A percentile compares a stretch with the other conserved stretches of the same genome.
Evolutionary conservation across 1,284 basidiomycete species (phyloP).

Genomic region (Ceratobasidium sp.): DNA sequence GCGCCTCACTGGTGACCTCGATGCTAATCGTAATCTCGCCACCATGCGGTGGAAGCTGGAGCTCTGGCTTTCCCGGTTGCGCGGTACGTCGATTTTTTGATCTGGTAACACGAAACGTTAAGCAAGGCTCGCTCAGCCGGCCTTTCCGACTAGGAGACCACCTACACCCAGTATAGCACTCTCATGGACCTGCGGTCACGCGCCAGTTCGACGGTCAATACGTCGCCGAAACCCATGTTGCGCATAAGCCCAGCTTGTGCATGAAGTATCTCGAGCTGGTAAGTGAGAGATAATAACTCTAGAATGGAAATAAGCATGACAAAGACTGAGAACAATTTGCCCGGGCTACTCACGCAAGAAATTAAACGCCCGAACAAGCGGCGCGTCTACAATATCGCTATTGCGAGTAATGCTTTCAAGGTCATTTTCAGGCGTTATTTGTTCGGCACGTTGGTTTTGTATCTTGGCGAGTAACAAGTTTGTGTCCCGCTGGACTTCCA

Average conservation of each 20-base stretch:
- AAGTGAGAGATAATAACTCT: conserved; percentile 86
- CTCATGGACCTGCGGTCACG: conserved; percentile 68
- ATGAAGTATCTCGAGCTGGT: conserved; percentile 81
- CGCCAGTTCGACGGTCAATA: conserved; percentile 67
- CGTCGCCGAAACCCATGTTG: conserved; percentile 78
- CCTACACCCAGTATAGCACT: conserved; percentile 79
- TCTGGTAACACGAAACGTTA: conserved; percentile 6
- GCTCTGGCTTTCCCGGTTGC: conserved; percentile 53
- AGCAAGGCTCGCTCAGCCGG: neutral
- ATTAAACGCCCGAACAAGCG: conserved; percentile 79
- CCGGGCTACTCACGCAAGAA: conserved; percentile 69
- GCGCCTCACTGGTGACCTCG: conserved; percentile 41
- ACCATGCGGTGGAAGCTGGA: conserved; percentile 59
- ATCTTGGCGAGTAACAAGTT: conserved; percentile 19
- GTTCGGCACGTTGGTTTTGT: conserved; percentile 21
- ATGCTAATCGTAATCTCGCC: conserved; percentile 62
- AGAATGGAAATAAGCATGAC: conserved; percentile 8
- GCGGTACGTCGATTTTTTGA: conserved; percentile 41
- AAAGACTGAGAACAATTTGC: neutral
- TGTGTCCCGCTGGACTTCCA: conserved; percentile 14
- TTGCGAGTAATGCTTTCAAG: conserved; percentile 50
- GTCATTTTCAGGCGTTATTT: conserved; percentile 45
- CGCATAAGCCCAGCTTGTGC: conserved; percentile 77
- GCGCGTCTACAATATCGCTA: conserved; percentile 66
- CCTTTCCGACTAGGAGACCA: conserved; percentile 26